Conservation (phyloP, 805 yeast species). For the Ogataea degrootiae region DNA sequence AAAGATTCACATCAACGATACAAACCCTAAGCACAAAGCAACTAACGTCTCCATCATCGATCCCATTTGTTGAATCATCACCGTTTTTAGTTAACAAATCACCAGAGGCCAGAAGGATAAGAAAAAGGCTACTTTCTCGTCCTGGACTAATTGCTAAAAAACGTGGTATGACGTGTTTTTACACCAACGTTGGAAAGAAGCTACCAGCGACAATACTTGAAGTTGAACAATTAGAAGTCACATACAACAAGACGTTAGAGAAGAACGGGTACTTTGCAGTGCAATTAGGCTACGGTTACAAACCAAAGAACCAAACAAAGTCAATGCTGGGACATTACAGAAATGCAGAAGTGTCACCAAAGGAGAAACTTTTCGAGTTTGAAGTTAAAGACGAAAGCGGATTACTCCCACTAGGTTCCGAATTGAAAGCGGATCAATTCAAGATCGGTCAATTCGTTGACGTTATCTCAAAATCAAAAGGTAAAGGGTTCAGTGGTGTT, state of each 20-base stretch:
- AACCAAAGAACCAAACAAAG: constrained; percentile 58
- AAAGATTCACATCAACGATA: constrained; percentile 35
- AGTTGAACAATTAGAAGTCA: constrained; percentile 83
- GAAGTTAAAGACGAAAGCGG: constrained; percentile 65
- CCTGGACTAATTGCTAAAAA: constrained; percentile 84
- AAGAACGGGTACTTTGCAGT: constrained; percentile 81
- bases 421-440: constrained; percentile 79
- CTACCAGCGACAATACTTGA: constrained; percentile 85
- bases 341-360: constrained; percentile 80
- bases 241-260: constrained; percentile 62
- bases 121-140: constrained; percentile 70
- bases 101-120: constrained; percentile 59
- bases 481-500: constrained; percentile 97
- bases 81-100: constrained; percentile 59
- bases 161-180: constrained; percentile 87
- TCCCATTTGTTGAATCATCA: constrained; percentile 42
- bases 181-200: constrained; percentile 60
- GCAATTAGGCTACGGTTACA: constrained; percentile 79
- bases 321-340: constrained; percentile 72
- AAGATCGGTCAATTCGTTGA: constrained; percentile 81
- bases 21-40: constrained; percentile 11
- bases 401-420: constrained; percentile 71
- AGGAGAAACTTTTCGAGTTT: constrained; percentile 70
- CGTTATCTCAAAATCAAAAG: constrained; percentile 72
- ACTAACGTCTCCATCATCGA: constrained; percentile 43